Percentiles rank a stretch among this genome's conserved stretches.
Conservation (phyloP, 192 early-diverging fungal species). For the Coemansia sp. region DNA sequence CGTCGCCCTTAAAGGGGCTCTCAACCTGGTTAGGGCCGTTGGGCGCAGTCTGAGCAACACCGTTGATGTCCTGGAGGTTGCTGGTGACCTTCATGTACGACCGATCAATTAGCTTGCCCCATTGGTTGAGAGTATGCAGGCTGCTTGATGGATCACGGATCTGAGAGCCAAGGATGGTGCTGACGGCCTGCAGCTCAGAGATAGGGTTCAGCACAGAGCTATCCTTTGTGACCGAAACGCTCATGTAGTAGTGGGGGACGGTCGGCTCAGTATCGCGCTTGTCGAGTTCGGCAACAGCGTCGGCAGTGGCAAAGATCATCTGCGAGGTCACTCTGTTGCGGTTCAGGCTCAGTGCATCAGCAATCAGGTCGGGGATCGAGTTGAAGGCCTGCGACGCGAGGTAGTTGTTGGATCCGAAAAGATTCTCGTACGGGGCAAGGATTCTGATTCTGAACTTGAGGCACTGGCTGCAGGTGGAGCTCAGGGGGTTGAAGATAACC, state of each 20-base stretch:
- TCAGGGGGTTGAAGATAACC: conserved; percentile 34
- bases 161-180: conserved; percentile 28
- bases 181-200: conserved; percentile 36
- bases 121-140: conserved; percentile 27
- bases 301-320: conserved; percentile 27
- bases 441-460: conserved; percentile 41
- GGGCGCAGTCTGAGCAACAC: conserved; percentile 32
- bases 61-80: conserved; percentile 29
- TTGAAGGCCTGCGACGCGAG: conserved; percentile 46
- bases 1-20: conserved; percentile 33
- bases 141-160: conserved; percentile 31
- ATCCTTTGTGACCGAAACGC: conserved; percentile 36
- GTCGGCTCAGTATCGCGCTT: conserved; percentile 6
- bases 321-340: conserved; percentile 32
- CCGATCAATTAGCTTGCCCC: conserved; percentile 32
- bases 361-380: conserved; percentile 28
- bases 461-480: conserved; percentile 40
- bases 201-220: conserved; percentile 31
- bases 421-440: conserved; percentile 40
- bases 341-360: conserved; percentile 33
- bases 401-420: conserved; percentile 48
- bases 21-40: conserved; percentile 44
- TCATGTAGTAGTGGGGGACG: conserved; percentile 42
- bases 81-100: conserved; percentile 30
- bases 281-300: conserved; percentile 13